phyloP scores from a whole-genome alignment of 768 basidiomycete species.

The Pulveroboletus ravenelii region DNA sequence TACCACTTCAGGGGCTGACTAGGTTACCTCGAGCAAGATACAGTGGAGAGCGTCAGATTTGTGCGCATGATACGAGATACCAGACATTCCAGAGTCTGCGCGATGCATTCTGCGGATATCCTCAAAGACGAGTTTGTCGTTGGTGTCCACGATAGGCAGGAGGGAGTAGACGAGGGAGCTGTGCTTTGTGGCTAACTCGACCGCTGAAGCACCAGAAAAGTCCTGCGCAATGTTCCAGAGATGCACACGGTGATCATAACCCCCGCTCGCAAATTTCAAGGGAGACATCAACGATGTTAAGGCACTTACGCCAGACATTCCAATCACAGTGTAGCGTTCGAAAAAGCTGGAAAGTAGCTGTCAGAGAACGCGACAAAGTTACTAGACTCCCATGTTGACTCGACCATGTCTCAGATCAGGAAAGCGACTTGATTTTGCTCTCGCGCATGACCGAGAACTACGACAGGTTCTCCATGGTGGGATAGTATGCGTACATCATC shows the following conservation, averaged over 20 bases:
- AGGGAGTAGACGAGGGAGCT: constrained; percentile 41
- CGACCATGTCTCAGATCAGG: constrained; percentile 12
- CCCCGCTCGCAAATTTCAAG: constrained; percentile 44
- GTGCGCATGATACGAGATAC: constrained; percentile 42
- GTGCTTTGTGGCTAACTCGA: constrained; percentile 39
- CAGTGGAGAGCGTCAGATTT: constrained; percentile 35
- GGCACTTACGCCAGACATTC: constrained; percentile 39
- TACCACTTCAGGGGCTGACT: not conserved
- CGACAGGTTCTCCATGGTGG: constrained; percentile 19
- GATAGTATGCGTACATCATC: constrained; percentile 41
- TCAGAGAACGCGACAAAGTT: constrained; percentile 2
- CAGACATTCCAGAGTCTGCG: constrained; percentile 39
- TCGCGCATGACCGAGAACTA: constrained; percentile 39
- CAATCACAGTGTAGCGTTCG: constrained; percentile 25
- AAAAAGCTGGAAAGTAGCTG: constrained; percentile 2
- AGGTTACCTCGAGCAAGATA: constrained; percentile 41
- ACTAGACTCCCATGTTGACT: constrained; percentile 18
- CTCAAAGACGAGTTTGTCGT: constrained; percentile 44
- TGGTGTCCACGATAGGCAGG: constrained; percentile 40
- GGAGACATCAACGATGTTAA: constrained; percentile 39
- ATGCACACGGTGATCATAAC: constrained; percentile 45
- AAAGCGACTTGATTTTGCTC: constrained; percentile 33
- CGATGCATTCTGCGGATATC: constrained; percentile 46
- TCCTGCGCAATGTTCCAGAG: constrained; percentile 41
- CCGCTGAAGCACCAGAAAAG: constrained; percentile 28